Conservation (phyloP, 176 grass and related monocot genomes). For the Oryza meyeriana region DNA sequence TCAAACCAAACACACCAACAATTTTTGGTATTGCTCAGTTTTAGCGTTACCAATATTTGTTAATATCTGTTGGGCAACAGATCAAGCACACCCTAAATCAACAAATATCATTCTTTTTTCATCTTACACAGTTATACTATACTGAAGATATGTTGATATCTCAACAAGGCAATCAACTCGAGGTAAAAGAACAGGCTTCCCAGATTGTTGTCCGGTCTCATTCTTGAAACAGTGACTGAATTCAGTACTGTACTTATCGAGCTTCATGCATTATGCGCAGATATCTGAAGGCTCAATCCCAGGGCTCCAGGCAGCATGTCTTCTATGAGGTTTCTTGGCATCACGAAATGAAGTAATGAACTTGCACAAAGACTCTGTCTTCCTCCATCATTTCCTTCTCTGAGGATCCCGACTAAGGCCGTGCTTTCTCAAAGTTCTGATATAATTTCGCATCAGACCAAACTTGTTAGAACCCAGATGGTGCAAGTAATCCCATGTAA, state of each 20-base stretch:
- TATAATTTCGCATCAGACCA: constrained; percentile 61
- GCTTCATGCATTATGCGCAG: neutral
- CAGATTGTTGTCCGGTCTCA: neutral
- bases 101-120: neutral
- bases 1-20: neutral
- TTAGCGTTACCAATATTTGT: neutral
- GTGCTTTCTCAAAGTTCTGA: constrained; percentile 83
- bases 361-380: neutral
- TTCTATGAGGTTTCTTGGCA: neutral
- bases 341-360: neutral
- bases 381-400: constrained; percentile 47
- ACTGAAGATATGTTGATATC: neutral
- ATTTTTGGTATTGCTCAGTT: neutral
- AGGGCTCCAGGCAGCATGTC: neutral
- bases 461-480: constrained; percentile 82
- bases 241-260: neutral
- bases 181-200: neutral
- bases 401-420: constrained; percentile 70
- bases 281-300: neutral
- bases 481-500: constrained; percentile 96
- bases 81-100: neutral
- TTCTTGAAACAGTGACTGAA: neutral
- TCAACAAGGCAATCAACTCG: neutral
- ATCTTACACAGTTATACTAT: neutral
- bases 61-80: neutral